These are phyloP conservation scores for Karstenula rhodostoma DNA, from an alignment of 2,329 filamentous ascomycete genomes.

Conservation along the genomic window DNA sequence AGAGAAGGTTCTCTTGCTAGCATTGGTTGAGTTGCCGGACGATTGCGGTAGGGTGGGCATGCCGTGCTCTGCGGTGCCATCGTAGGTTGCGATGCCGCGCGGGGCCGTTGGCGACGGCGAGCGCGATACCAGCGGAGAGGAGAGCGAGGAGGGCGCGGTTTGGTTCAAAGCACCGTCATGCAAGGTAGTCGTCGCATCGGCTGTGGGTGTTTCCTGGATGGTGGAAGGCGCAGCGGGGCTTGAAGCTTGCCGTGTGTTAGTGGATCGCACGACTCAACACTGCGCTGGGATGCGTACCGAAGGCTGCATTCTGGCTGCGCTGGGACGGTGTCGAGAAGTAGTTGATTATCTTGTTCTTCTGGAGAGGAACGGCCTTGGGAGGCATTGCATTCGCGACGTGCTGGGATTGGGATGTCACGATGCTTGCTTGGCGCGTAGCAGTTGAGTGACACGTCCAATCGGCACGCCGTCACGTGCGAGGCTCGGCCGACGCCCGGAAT, in stretches of 20 bases:
- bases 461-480: not conserved
- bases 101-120: conserved; percentile 11
- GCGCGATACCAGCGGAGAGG: not conserved
- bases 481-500: not conserved
- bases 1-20: conserved; percentile 62
- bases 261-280: not conserved
- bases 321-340: conserved; percentile 54
- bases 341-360: conserved; percentile 51
- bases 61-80: conserved; percentile 11
- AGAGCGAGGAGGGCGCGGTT: not conserved
- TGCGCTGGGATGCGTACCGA: conserved; percentile 23
- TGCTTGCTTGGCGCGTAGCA: conserved; percentile 19
- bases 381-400: conserved; percentile 13
- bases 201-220: not conserved
- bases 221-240: conserved; percentile 6
- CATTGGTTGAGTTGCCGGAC: conserved; percentile 33
- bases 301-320: conserved; percentile 26
- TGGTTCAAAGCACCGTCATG: not conserved
- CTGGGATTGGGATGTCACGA: not conserved
- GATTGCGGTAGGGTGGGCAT: conserved; percentile 34
- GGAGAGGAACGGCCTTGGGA: conserved; percentile 25
- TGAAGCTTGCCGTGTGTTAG: conserved; percentile 3
- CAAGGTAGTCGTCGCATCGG: not conserved
- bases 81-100: conserved; percentile 12
- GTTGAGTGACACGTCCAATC: conserved; percentile 4